Evolutionary conservation across 768 basidiomycete species (phyloP).

Genomic region (Tricholoma furcatifolium): DNA sequence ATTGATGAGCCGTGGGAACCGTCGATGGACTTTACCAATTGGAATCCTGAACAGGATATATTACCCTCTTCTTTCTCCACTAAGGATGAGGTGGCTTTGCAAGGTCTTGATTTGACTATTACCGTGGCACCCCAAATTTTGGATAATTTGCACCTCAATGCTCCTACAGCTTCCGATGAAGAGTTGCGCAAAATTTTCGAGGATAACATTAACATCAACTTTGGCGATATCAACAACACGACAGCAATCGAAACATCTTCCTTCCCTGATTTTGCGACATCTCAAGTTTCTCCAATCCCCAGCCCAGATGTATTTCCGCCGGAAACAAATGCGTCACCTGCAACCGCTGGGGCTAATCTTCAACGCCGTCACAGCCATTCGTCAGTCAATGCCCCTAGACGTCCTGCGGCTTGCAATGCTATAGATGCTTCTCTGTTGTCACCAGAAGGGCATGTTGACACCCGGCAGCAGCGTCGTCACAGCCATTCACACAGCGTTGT

Average conservation of each 20-base stretch:
- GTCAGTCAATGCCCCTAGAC: not conserved
- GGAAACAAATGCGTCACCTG: not conserved
- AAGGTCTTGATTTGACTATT: conserved; percentile 1
- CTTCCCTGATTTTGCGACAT: not conserved
- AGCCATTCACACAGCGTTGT: conserved; percentile 6
- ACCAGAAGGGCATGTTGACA: not conserved
- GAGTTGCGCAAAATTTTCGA: not conserved
- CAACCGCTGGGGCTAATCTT: not conserved
- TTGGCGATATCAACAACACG: not conserved
- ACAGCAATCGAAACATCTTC: not conserved
- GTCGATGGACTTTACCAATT: not conserved
- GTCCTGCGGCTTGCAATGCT: not conserved
- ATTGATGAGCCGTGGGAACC: not conserved
- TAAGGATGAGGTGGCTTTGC: not conserved
- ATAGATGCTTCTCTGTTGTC: not conserved
- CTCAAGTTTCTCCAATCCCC: not conserved
- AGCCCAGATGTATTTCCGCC: not conserved
- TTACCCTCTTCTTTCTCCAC: no score
- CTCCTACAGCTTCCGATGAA: not conserved
- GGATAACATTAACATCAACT: not conserved
- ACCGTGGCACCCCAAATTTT: not conserved
- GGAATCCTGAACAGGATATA: conserved; percentile 1
- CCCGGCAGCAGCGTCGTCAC: conserved; percentile 5
- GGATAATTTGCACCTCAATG: not conserved
- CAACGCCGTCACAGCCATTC: not conserved